Conservation (phyloP, 306 rosid species). For the Datisca glomerata region DNA sequence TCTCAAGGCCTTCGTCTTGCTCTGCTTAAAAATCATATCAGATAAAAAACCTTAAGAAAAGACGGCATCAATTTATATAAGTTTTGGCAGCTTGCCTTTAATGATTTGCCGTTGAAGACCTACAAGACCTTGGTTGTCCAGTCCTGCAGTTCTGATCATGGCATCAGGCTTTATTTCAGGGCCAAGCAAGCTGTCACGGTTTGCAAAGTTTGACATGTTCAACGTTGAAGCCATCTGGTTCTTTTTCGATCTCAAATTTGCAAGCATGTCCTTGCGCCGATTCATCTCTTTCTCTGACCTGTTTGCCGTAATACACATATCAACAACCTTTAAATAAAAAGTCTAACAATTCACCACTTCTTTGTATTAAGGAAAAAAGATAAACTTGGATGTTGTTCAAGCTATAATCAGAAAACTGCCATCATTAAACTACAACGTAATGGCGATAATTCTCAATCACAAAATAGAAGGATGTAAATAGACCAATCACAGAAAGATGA, state of each 20-base stretch:
- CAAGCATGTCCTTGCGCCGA: constrained; percentile 23
- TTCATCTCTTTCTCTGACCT: constrained; percentile 26
- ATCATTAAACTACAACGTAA: too few species aligned
- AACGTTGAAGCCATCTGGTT: constrained; percentile 30
- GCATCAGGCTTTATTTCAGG: constrained; percentile 23
- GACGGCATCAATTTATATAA: not conserved
- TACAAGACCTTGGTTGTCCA: constrained; percentile 29
- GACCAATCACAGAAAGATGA: not conserved
- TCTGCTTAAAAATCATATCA: constrained; percentile 13
- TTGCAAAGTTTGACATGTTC: constrained; percentile 26
- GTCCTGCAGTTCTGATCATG: constrained; percentile 18
- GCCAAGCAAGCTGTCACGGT: constrained; percentile 28
- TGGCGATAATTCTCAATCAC: not conserved
- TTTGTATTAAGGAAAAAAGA: too few species aligned
- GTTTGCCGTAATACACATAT: constrained; percentile 4
- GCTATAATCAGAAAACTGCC: too few species aligned
- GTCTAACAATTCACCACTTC: not conserved
- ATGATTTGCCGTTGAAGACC: constrained; percentile 28
- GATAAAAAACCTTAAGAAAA: not conserved
- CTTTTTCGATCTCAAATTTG: constrained; percentile 17
- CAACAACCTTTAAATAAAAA: constrained; percentile 3
- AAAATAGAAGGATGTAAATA: not conserved
- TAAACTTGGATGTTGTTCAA: too few species aligned
- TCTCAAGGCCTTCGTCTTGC: constrained; percentile 24
- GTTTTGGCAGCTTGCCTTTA: constrained; percentile 12